Evolutionary conservation across 202 grass and related monocot species (phyloP).

Genomic region (Panicum virgatum): DNA sequence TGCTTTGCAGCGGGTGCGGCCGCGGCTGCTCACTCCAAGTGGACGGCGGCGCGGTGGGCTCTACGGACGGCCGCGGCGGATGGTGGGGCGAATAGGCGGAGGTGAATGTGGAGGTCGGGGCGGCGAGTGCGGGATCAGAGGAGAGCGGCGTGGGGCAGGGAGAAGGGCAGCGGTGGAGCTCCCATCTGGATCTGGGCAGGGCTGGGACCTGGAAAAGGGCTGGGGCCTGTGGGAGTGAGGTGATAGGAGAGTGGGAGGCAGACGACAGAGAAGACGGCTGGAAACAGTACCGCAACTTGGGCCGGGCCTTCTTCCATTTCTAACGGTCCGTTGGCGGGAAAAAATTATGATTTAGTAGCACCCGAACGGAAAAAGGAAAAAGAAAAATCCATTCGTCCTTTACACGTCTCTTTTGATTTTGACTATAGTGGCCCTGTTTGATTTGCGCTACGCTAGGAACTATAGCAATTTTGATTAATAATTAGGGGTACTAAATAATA

Average conservation of each 20-base stretch:
- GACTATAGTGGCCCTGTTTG: no score
- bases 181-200: conserved; percentile 40
- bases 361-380: neutral
- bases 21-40: neutral
- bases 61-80: neutral
- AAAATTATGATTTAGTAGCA: neutral
- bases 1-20: neutral
- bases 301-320: conserved; percentile 13
- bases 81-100: neutral
- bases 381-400: neutral
- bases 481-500: no score
- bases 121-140: conserved; percentile 23
- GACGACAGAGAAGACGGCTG: neutral
- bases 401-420: neutral
- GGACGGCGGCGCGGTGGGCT: neutral
- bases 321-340: neutral
- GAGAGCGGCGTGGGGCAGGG: conserved; percentile 9
- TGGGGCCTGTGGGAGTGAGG: neutral
- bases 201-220: neutral
- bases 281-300: neutral
- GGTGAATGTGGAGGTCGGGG: conserved; percentile 5
- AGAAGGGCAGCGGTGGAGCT: neutral
- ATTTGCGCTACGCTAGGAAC: no score
- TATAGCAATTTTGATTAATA: no score
- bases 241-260: neutral